Evolutionary conservation across 805 yeast genomes (phyloP), one percentile per base, ranked within the genome.

Genomic region (Kurtzmaniella cleridarum): DNA sequence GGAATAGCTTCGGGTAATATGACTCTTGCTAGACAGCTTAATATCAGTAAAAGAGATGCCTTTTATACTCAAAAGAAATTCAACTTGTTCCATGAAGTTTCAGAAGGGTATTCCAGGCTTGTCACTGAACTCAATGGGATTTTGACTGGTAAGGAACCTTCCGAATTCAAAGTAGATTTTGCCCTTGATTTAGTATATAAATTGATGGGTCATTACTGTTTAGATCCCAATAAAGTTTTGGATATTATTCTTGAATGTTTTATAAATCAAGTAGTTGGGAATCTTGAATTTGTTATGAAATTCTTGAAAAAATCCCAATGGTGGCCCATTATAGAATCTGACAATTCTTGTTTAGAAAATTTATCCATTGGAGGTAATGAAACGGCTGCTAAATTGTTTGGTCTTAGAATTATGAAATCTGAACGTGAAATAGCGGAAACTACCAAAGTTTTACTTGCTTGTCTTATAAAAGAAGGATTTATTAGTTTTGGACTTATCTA

Each of bases 21-120:
- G 28, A 12, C 39, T 5, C 58, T 73, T 30, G 68, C 59, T 10
- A 66, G 62, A 23, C 60, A 62, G 30, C 49, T 67, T 49, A 61
- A 66, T 47, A 50, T 62, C 35, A 41, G 55, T 36, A 49, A 62
- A 53, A 43, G 75, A 57, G 63, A 75, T 51, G 62, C 69, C 55
- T 51, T 62, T 49, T 65, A 66, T 54, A 64, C 79, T 39, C 66
- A 78, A 43, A 70, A 70, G 51, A 77, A 80, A 46, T 87, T 67
- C 61, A 83, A 84, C 41, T 62, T 88, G 13, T 50, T 86, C 6
- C 76, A 79, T 36, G 96, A 90, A 56, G 84, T 84, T 44, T 65
- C 79, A 17, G 88, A 83, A 52, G 97, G 96, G 1, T 89, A 77
- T 58, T 59, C 95, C 10, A 80, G 78, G 47, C 62, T 85, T 26